phyloP scores from a whole-genome alignment of 176 grass and related monocot genomes.

The Eragrostis nindensis region DNA sequence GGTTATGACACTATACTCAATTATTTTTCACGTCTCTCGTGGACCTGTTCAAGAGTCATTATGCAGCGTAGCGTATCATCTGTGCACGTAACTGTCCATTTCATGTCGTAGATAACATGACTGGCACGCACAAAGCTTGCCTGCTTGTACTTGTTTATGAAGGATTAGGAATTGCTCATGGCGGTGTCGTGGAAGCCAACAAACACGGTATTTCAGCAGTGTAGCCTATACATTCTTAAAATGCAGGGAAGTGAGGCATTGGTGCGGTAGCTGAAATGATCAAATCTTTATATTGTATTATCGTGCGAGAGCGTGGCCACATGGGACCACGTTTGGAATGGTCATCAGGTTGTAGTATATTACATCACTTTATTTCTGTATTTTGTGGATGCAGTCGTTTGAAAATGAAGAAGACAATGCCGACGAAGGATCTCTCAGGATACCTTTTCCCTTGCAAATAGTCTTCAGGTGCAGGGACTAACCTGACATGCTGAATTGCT shows the following conservation, averaged over 20 bases:
- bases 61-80: neutral
- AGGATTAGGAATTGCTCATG: slow-evolving; percentile 5
- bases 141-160: slow-evolving; percentile 1
- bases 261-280: neutral
- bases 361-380: neutral
- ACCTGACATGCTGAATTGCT: slow-evolving; percentile 37
- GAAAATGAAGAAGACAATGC: neutral
- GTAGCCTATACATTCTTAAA: neutral
- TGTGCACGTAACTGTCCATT: slow-evolving; percentile 19
- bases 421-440: neutral
- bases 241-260: too few species aligned
- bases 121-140: slow-evolving; percentile 38
- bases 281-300: neutral
- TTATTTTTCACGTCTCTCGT: neutral
- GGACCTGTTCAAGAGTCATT: neutral
- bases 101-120: slow-evolving; percentile 28
- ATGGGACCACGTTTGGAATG: neutral
- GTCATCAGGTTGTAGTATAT: neutral
- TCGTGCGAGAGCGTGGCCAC: neutral
- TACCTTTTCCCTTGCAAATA: neutral
- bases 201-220: slow-evolving; percentile 23
- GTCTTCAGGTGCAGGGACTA: neutral
- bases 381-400: neutral
- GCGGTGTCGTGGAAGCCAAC: slow-evolving; percentile 11
- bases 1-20: neutral